Percentiles rank a stretch among this genome's conserved stretches.
Evolutionary conservation across 208 protist species (phyloP).

Genomic region (Trypanosoma conorhini): DNA sequence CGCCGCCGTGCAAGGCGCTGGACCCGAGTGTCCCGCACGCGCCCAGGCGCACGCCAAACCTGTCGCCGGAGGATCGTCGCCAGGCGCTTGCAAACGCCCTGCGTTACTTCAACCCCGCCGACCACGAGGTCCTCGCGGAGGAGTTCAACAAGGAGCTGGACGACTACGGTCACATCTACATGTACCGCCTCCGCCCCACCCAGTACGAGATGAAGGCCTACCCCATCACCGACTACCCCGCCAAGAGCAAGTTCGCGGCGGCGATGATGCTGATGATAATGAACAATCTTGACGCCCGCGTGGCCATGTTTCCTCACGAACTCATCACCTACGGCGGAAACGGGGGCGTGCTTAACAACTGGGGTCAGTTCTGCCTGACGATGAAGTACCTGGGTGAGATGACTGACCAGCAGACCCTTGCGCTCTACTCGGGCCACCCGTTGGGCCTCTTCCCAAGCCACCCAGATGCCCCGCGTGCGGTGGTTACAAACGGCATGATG

Average conservation of each 20-base stretch:
- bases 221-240: conserved; percentile 24
- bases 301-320: conserved; percentile 91
- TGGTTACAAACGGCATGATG: conserved; percentile 93
- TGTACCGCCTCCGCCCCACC: conserved; percentile 84
- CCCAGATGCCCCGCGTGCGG: conserved; percentile 57
- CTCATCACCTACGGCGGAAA: conserved; percentile 92
- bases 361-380: conserved; percentile 78
- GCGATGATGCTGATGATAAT: conserved; percentile 92
- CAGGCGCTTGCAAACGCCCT: conserved; percentile 71
- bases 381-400: conserved; percentile 88
- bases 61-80: conserved; percentile 36
- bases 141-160: conserved; percentile 76
- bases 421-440: conserved; percentile 82
- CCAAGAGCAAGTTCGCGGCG: conserved; percentile 47
- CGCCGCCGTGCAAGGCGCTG: conserved; percentile 14
- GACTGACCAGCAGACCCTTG: conserved; percentile 83
- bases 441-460: conserved; percentile 81
- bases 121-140: conserved; percentile 52
- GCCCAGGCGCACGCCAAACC: conserved; percentile 33
- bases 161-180: conserved; percentile 89
- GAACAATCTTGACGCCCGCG: conserved; percentile 84
- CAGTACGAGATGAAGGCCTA: conserved; percentile 56
- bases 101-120: conserved; percentile 62
- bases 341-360: conserved; percentile 84
- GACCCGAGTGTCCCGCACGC: conserved; percentile 49